These are phyloP conservation scores for Candida krabiensis DNA, from an alignment of 805 yeast species.

Conservation along the genomic window DNA sequence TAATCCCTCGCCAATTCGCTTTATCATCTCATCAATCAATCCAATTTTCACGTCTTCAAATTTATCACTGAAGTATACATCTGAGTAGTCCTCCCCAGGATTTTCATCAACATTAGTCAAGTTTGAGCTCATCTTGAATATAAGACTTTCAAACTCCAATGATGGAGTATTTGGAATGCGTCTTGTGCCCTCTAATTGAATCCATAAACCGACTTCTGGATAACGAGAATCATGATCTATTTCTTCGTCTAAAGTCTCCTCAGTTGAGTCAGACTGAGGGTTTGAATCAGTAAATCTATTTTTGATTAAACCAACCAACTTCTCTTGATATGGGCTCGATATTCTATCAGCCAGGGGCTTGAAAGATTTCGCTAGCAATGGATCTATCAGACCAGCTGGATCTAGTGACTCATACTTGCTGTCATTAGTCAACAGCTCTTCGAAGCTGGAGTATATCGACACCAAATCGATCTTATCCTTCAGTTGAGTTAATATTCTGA, in stretches of 20 bases:
- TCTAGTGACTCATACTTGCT: conserved; percentile 11
- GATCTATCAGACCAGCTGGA: conserved; percentile 14
- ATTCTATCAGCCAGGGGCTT: conserved; percentile 12
- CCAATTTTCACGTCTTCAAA: conserved; percentile 16
- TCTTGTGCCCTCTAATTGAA: conserved; percentile 2
- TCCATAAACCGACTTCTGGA: conserved; percentile 26
- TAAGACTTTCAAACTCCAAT: conserved; percentile 20
- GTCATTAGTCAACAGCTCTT: conserved; percentile 2
- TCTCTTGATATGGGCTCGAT: conserved; percentile 6
- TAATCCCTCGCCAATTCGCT: conserved; percentile 1
- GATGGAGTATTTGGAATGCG: conserved; percentile 25
- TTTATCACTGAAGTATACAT: conserved; percentile 23
- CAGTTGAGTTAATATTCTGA: conserved; percentile 26
- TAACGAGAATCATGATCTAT: conserved; percentile 7
- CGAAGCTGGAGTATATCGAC: conserved; percentile 14
- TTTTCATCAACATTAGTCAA: conserved; percentile 13
- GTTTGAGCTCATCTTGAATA: conserved; percentile 19
- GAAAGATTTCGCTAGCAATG: conserved; percentile 14
- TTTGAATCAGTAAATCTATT: conserved; percentile 9
- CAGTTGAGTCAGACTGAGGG: background rate
- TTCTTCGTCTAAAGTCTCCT: background rate
- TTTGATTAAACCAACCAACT: conserved; percentile 10
- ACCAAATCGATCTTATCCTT: conserved; percentile 22
- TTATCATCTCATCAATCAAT: conserved; percentile 16
- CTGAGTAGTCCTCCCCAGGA: conserved; percentile 27